Evolutionary conservation across 805 yeast genomes (phyloP), one percentile per base, ranked within the genome.

Genomic region (Kluyveromyces siamensis): DNA sequence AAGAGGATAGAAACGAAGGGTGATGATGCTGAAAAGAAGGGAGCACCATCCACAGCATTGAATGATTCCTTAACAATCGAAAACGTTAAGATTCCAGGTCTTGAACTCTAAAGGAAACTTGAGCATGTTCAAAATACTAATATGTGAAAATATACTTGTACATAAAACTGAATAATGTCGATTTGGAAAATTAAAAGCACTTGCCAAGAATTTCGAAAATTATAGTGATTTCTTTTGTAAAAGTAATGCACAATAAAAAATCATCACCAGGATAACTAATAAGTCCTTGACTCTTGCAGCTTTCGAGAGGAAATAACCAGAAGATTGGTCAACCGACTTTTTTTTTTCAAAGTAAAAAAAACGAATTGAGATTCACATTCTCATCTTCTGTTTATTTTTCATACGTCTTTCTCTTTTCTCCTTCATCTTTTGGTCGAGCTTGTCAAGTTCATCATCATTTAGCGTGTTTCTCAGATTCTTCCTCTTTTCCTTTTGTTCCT

Each of bases 361-460:
- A 18, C 11, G 14, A 13, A 30, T 10, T 4, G 11, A 30, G 14
- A 30, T 39, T 52, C 44, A 59, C 62, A 66, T 62, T 55, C 66
- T 63, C 37, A 70, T 69, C 60, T 74, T 80, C 68, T 83, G 83
- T 68, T 79, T 81, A 68, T 76, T 81, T 69, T 72, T 75, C 63
- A 71, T 70, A 69, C 87, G 86, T 72, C 88, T 81, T 63, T 83
- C 87, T 67, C 81, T 87, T 73, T 83, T 87, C 57, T 87, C 95
- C 55, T 73, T 73, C 66, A 84, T 87, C 71, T 84, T 87, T 71
- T 80, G 81, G 55, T 85, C 91, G 40, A 77, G 66, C 70, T 84
- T 87, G 55, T 81, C 81, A 70, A 85, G 93, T 63, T 84, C 93
- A 59, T 83, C 88, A 52, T 87, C 83, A 42, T 83, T 73, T 61